These are phyloP conservation scores for Colletotrichum ledebouriae DNA, from an alignment of 2,329 filamentous ascomycete genomes.

Conservation along the genomic window DNA sequence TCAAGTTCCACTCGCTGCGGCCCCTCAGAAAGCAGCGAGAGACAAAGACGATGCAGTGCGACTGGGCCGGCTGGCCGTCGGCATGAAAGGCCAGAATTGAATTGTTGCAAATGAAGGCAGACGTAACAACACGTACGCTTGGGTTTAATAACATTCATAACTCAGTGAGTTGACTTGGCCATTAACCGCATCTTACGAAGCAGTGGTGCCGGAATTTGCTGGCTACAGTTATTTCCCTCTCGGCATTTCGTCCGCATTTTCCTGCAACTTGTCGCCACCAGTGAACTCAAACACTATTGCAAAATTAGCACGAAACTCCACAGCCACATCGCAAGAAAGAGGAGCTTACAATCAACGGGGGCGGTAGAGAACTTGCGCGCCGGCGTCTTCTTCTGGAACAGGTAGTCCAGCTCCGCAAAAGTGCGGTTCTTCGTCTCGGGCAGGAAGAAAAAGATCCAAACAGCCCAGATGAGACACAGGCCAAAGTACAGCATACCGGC, in stretches of 20 bases:
- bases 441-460: conserved; percentile 59
- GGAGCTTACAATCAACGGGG: conserved; percentile 48
- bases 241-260: background rate
- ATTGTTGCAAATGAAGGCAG: too few species aligned
- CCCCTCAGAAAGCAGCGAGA: too few species aligned
- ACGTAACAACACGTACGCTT: too few species aligned
- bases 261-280: conserved; percentile 3
- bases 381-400: conserved; percentile 56
- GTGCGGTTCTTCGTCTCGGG: conserved; percentile 61
- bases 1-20: too few species aligned
- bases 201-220: too few species aligned
- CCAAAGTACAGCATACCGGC: conserved; percentile 53
- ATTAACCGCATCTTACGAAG: too few species aligned
- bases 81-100: too few species aligned
- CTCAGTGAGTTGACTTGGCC: too few species aligned
- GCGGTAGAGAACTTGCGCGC: conserved; percentile 52
- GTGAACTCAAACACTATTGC: background rate
- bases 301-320: background rate
- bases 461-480: conserved; percentile 56
- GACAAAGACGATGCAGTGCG: too few species aligned
- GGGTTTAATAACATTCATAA: too few species aligned
- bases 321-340: too few species aligned
- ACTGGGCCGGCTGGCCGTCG: too few species aligned
- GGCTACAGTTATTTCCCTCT: background rate
- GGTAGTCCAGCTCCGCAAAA: conserved; percentile 62